These are phyloP conservation scores for Picea glauca DNA, from an alignment of 75 land plant species.

Conservation along the genomic window DNA sequence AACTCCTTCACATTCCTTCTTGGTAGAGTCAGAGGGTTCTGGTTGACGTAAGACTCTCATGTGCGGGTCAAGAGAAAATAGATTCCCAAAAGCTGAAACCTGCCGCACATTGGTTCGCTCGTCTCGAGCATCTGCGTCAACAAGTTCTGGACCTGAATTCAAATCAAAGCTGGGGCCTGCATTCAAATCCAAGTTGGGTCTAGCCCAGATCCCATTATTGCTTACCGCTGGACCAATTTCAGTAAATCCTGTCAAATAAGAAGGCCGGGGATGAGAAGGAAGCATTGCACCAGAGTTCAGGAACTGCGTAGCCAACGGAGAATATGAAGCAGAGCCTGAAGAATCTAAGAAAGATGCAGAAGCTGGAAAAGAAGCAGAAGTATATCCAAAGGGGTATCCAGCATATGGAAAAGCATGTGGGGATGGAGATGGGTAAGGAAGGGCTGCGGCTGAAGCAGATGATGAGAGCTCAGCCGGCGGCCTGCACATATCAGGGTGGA, in stretches of 20 bases:
- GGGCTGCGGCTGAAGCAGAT: slow-evolving; percentile 16
- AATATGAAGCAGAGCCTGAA: not conserved
- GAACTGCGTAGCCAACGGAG: slow-evolving; percentile 7
- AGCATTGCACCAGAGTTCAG: slow-evolving; percentile 10
- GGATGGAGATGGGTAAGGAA: slow-evolving; percentile 10
- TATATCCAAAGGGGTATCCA: slow-evolving; percentile 9
- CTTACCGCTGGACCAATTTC: slow-evolving; percentile 8
- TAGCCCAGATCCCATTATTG: slow-evolving; percentile 17
- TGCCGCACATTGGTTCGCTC: slow-evolving; percentile 1
- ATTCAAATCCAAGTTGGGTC: slow-evolving; percentile 39
- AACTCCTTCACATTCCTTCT: slow-evolving; percentile 1
- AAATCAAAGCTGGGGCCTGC: slow-evolving; percentile 16
- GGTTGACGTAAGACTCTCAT: not conserved
- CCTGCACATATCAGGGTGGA: slow-evolving; percentile 18
- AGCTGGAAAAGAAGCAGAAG: slow-evolving; percentile 20
- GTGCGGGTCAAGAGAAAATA: not conserved
- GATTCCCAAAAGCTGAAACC: not conserved
- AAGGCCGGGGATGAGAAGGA: slow-evolving; percentile 18
- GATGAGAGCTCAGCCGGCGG: slow-evolving; percentile 14
- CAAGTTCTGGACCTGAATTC: slow-evolving; percentile 14
- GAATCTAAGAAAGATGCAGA: slow-evolving; percentile 16
- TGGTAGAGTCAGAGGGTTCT: not conserved
- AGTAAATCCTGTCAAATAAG: slow-evolving; percentile 16
- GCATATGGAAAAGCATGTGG: slow-evolving; percentile 12
- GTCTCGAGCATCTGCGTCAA: slow-evolving; percentile 4